These are phyloP conservation scores for Cladosporium sp. DNA, from an alignment of 2,329 filamentous ascomycete genomes.

Conservation along the genomic window DNA sequence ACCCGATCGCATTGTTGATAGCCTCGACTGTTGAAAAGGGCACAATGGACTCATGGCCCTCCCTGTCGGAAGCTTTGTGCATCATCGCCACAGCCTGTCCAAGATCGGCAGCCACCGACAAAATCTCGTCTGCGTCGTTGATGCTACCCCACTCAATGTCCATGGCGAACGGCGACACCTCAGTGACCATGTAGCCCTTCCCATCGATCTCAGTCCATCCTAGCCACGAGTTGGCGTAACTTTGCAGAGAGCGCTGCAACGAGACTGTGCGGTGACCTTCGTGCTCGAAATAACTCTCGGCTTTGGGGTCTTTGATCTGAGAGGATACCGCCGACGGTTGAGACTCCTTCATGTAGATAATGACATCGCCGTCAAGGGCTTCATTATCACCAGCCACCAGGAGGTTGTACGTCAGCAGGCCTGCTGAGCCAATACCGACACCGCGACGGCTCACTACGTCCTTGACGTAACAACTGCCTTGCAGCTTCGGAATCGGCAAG, in stretches of 20 bases:
- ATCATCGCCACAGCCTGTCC: conserved; percentile 8
- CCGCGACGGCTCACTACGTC: conserved; percentile 10
- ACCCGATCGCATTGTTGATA: too few relatives aligned
- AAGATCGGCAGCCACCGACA: background rate
- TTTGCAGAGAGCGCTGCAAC: conserved; percentile 6
- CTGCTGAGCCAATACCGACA: conserved; percentile 10
- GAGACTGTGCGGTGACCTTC: conserved; percentile 11
- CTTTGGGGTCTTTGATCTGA: background rate
- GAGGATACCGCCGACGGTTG: conserved; percentile 8
- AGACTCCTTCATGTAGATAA: conserved; percentile 12
- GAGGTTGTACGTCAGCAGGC: conserved; percentile 11
- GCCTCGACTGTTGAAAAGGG: too few relatives aligned
- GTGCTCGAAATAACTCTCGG: conserved; percentile 7
- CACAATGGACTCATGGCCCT: conserved; percentile 3
- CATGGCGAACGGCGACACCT: conserved; percentile 9
- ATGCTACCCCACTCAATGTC: conserved; percentile 6
- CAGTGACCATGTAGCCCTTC: conserved; percentile 9
- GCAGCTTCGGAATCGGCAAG: too few relatives aligned
- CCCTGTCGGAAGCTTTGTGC: conserved; percentile 6
- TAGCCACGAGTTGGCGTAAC: conserved; percentile 4
- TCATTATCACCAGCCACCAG: conserved; percentile 3
- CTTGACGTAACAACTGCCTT: conserved; percentile 1
- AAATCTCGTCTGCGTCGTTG: background rate
- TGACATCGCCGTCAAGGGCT: conserved; percentile 4
- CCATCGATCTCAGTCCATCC: conserved; percentile 13